These are phyloP conservation scores for Xylaria cubensis DNA, from an alignment of 495 filamentous ascomycete genomes.

Conservation along the genomic window DNA sequence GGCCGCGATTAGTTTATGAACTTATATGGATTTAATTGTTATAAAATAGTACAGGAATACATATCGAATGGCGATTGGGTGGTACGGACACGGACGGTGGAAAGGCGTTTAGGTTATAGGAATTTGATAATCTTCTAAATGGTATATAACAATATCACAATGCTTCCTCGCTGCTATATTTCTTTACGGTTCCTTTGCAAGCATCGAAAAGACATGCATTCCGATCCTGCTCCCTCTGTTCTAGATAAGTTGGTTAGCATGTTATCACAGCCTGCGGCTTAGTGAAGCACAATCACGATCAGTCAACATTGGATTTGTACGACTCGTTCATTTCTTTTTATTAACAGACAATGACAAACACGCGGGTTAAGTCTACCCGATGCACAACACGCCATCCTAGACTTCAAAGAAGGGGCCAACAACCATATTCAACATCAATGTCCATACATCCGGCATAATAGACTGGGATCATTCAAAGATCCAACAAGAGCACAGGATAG, in stretches of 20 bases:
- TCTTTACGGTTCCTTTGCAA: not conserved
- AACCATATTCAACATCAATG: not conserved
- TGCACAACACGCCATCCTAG: not conserved
- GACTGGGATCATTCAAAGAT: not conserved
- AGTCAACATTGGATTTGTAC: not conserved
- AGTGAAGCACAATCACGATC: not conserved
- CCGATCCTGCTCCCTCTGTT: not conserved
- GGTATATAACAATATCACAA: not conserved
- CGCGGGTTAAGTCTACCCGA: not conserved
- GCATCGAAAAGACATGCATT: not conserved
- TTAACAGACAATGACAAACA: not conserved
- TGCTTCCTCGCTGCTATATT: not conserved
- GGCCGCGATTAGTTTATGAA: not conserved
- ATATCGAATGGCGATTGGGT: not conserved
- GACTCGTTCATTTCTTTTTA: not conserved
- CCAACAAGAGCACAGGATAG: not conserved
- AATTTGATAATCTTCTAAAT: not conserved
- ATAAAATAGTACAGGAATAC: not conserved
- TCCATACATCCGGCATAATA: not conserved
- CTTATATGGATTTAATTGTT: not conserved
- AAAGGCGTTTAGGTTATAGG: conserved; percentile 6
- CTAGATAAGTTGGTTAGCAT: not conserved
- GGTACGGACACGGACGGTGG: not conserved
- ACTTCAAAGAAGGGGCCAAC: not conserved
- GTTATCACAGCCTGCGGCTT: not conserved